phyloP scores from a whole-genome alignment of 2,329 filamentous ascomycete species.

The Neobulgaria alba region DNA sequence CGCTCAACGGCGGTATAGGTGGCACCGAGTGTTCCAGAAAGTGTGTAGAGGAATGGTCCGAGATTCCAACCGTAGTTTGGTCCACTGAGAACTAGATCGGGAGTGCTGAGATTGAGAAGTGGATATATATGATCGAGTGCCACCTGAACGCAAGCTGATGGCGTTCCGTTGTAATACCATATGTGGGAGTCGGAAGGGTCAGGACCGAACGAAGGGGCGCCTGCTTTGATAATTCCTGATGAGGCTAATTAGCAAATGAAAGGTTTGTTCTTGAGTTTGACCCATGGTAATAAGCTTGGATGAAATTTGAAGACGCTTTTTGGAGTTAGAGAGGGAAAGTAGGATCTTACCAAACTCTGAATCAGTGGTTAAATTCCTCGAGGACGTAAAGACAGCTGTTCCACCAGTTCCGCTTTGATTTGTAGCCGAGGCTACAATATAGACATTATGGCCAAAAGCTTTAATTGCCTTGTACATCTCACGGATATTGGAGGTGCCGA shows the following conservation, averaged over 20 bases:
- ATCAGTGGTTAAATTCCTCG: conserved; percentile 33
- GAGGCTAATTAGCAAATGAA: neutral
- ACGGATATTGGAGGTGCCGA: conserved; percentile 34
- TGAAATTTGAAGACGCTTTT: neutral
- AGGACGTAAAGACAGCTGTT: conserved; percentile 35
- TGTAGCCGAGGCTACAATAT: conserved; percentile 34
- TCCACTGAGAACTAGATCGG: conserved; percentile 45
- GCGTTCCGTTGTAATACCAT: conserved; percentile 54
- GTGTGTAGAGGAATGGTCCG: conserved; percentile 44
- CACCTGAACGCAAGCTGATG: conserved; percentile 46
- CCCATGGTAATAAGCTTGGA: no score
- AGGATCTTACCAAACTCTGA: conserved; percentile 36
- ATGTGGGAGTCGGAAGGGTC: conserved; percentile 45
- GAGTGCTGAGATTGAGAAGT: conserved; percentile 37
- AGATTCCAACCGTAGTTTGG: conserved; percentile 48
- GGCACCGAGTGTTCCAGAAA: conserved; percentile 42
- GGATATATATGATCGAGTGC: conserved; percentile 48
- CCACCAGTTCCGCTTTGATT: conserved; percentile 39
- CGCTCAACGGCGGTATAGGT: conserved; percentile 41
- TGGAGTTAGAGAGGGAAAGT: neutral
- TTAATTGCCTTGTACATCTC: conserved; percentile 34
- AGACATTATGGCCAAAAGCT: conserved; percentile 32
- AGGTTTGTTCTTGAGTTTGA: no score
- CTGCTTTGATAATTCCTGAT: conserved; percentile 35
- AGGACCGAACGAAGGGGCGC: conserved; percentile 39